Evolutionary conservation across 768 basidiomycete species (phyloP).

Genomic region (Hysterangium stoloniferum): DNA sequence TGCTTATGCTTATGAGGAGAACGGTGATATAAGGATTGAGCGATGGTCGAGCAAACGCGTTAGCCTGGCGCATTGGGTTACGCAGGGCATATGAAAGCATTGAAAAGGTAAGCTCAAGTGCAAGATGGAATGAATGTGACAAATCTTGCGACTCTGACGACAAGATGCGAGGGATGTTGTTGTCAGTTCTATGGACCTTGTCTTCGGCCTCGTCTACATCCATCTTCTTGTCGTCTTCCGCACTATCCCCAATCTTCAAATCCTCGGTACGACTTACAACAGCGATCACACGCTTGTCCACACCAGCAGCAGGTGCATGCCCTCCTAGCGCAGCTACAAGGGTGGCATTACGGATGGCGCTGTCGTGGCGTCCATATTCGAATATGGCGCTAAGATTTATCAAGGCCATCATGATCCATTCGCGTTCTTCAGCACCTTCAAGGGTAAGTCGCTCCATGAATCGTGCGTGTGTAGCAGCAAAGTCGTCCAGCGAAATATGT

Average conservation of each 20-base stretch:
- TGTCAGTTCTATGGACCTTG: neutral
- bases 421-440: slow-evolving; percentile 71
- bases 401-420: slow-evolving; percentile 96
- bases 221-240: slow-evolving; percentile 48
- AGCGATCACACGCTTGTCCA: slow-evolving; percentile 5
- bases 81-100: slow-evolving; percentile 69
- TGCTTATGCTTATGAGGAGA: slow-evolving; percentile 82
- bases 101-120: slow-evolving; percentile 70
- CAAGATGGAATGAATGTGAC: slow-evolving; percentile 61
- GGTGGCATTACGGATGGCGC: slow-evolving; percentile 5
- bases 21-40: slow-evolving; percentile 85
- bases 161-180: slow-evolving; percentile 16
- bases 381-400: slow-evolving; percentile 75
- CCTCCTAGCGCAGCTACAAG: slow-evolving; percentile 1
- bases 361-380: slow-evolving; percentile 77
- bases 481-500: slow-evolving; percentile 89
- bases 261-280: slow-evolving; percentile 10
- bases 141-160: slow-evolving; percentile 33
- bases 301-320: neutral
- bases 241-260: slow-evolving; percentile 17
- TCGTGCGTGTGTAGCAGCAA: slow-evolving; percentile 68
- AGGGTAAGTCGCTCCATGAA: slow-evolving; percentile 83
- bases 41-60: slow-evolving; percentile 43
- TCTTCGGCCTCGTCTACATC: slow-evolving; percentile 53
- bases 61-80: slow-evolving; percentile 52